Conservation (phyloP, 2,329 filamentous ascomycete species). For the Fulvia fulva region DNA sequence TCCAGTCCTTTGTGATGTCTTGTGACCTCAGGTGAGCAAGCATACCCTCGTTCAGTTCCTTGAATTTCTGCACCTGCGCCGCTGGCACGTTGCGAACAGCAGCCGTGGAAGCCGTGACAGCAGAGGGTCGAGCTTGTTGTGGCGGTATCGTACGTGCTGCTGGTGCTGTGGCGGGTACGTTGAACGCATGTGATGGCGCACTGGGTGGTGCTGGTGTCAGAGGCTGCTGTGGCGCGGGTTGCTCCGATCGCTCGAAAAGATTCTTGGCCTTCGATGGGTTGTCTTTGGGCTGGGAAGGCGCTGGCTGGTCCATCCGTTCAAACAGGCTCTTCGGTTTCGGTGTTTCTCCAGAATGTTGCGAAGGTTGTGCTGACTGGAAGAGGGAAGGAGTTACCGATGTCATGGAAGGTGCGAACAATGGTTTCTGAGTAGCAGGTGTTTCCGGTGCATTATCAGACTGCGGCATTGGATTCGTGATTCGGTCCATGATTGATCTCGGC, state of each 20-base stretch:
- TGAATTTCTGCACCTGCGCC: conserved; percentile 16
- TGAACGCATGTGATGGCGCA: conserved; percentile 8
- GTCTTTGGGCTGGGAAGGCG: conserved; percentile 1
- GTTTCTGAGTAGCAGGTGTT: conserved; percentile 11
- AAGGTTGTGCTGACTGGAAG: conserved; percentile 5
- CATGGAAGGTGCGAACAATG: conserved; percentile 10
- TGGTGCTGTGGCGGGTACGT: conserved; percentile 17
- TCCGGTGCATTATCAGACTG: conserved; percentile 10
- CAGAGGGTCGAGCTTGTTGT: not conserved
- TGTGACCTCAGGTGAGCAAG: conserved; percentile 25
- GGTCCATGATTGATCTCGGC: not conserved
- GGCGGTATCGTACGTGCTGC: conserved; percentile 6
- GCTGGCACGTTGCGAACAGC: not conserved
- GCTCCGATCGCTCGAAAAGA: not conserved
- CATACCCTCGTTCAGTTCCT: conserved; percentile 28
- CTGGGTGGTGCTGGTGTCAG: conserved; percentile 9
- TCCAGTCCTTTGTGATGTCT: conserved; percentile 28
- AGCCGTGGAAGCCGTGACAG: not conserved
- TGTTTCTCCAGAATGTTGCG: not conserved
- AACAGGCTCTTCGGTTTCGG: not conserved
- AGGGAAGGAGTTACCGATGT: conserved; percentile 2
- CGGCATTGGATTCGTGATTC: not conserved
- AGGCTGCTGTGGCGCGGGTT: conserved; percentile 2
- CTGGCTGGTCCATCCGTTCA: not conserved
- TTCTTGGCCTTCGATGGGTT: not conserved